Conservation (phyloP, 345 rosid species). For the Lepidium didymum region DNA sequence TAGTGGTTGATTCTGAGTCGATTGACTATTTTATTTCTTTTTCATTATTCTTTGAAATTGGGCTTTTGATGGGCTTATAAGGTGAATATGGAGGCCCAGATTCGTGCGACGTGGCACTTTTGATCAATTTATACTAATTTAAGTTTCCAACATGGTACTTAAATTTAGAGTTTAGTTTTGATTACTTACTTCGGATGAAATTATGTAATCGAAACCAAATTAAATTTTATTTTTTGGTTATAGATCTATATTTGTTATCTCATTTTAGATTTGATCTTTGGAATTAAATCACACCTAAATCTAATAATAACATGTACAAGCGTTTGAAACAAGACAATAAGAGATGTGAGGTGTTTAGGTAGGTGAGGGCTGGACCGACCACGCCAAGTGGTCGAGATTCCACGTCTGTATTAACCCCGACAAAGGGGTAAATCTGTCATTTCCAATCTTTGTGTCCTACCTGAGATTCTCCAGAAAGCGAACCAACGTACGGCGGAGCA, state of each 20-base stretch:
- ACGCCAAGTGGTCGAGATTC: background rate
- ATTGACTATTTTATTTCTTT: background rate
- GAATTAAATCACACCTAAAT: too few species aligned
- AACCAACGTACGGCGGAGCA: constrained; percentile 10
- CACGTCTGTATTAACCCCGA: background rate
- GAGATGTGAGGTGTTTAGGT: background rate
- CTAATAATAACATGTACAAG: background rate
- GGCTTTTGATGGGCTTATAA: background rate
- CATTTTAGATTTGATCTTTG: too few species aligned
- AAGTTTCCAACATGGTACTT: too few species aligned
- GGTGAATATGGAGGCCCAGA: background rate
- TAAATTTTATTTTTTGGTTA: too few species aligned
- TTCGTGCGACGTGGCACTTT: too few species aligned
- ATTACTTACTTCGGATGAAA: too few species aligned
- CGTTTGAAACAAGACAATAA: background rate
- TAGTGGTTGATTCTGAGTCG: constrained; percentile 1
- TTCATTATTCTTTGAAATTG: background rate
- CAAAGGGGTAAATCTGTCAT: constrained; percentile 13
- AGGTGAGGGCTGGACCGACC: constrained; percentile 14
- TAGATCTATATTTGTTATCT: too few species aligned
- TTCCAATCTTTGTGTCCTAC: background rate
- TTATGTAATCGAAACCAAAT: too few species aligned
- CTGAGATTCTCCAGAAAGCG: constrained; percentile 3
- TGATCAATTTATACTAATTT: too few species aligned
- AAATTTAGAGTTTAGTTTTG: too few species aligned